Conservation (phyloP, 352 stramenopile species). For the Porosira glacialis region DNA sequence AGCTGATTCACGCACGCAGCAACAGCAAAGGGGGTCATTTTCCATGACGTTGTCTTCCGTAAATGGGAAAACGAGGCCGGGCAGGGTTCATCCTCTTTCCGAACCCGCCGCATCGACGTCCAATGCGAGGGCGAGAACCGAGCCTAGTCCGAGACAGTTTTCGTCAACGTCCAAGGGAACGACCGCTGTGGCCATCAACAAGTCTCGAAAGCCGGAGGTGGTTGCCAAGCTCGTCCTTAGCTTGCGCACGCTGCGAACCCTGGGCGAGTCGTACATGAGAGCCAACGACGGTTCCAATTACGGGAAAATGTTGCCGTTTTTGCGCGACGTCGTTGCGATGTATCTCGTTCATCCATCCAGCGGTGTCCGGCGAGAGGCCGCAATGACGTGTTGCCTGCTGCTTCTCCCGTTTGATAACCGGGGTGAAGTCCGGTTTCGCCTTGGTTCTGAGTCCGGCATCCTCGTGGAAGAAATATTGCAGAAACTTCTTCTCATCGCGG, state of each 20-base stretch:
- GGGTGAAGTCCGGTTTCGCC: conserved; percentile 22
- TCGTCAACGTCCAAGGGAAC: conserved; percentile 6
- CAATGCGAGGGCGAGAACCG: conserved; percentile 38
- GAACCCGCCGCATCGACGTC: conserved; percentile 3
- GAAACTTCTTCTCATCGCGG: conserved; percentile 87
- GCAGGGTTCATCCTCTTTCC: conserved; percentile 5
- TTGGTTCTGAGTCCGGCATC: conserved; percentile 77
- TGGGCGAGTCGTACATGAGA: conserved; percentile 75
- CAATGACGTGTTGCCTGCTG: conserved; percentile 79
- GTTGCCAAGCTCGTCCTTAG: conserved; percentile 84
- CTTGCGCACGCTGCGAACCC: conserved; percentile 89
- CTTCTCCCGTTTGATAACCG: conserved; percentile 61
- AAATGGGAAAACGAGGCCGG: conserved; percentile 35
- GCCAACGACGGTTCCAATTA: conserved; percentile 82
- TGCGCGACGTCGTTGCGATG: conserved; percentile 88
- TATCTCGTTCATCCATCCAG: conserved; percentile 89
- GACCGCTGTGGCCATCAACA: conserved; percentile 57
- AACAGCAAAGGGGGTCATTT: conserved; percentile 40
- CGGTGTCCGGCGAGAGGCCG: conserved; percentile 87
- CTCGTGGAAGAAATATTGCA: conserved; percentile 92
- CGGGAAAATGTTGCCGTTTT: conserved; percentile 92
- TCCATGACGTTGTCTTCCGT: conserved; percentile 53
- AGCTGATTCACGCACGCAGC: conserved; percentile 8
- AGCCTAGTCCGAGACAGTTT: conserved; percentile 57
- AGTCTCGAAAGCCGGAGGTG: conserved; percentile 45